phyloP scores from a whole-genome alignment of 176 grass and related monocot species.

The Zea mays region Zm-B73-REFERENCE-NAM-5.0 NC_050096.1:56694001-56694500 shows the following conservation, averaged over 20 bases:
- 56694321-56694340: too few relatives aligned
- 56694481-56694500: too few relatives aligned
- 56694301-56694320: too few relatives aligned
- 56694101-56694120: not conserved
- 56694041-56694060: not conserved
- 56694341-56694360: too few relatives aligned
- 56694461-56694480: too few relatives aligned
- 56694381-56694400: not conserved
- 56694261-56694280: too few relatives aligned
- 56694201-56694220: not conserved
- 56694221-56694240: not conserved
- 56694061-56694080: not conserved
- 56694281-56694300: too few relatives aligned
- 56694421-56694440: slow-evolving; percentile 32
- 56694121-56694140: slow-evolving; percentile 21
- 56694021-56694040: not conserved
- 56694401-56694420: slow-evolving; percentile 24
- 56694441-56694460: not conserved
- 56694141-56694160: slow-evolving; percentile 34
- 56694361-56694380: not conserved
- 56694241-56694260: too few relatives aligned
- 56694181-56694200: not conserved
- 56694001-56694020: too few relatives aligned
- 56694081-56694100: not conserved
- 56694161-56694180: slow-evolving; percentile 1